These are phyloP conservation scores for Colletotrichum tropicicola DNA, from an alignment of 2,329 filamentous ascomycete genomes.

Conservation along the genomic window DNA sequence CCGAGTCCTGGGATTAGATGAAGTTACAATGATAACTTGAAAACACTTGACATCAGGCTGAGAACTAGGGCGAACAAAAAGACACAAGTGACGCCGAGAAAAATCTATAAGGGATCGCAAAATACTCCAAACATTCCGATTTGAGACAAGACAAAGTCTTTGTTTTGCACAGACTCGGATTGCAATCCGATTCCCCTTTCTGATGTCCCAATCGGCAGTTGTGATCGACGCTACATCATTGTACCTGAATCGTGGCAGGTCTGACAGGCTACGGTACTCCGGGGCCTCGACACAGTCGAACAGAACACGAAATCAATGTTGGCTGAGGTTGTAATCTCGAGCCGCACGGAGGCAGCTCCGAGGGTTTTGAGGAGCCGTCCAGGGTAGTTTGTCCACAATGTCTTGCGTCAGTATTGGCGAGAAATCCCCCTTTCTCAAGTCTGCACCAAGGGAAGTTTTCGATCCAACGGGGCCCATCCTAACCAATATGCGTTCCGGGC, in stretches of 20 bases:
- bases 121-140: background rate
- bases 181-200: background rate
- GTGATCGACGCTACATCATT: background rate
- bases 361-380: background rate
- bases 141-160: background rate
- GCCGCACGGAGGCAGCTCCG: background rate
- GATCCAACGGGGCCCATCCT: too few relatives aligned
- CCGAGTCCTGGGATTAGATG: background rate
- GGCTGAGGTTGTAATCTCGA: conserved; percentile 8
- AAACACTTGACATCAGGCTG: background rate
- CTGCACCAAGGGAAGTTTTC: too few relatives aligned
- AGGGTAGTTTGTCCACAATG: background rate
- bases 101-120: background rate
- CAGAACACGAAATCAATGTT: background rate
- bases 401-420: background rate
- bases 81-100: background rate
- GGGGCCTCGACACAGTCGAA: background rate
- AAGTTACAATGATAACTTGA: background rate
- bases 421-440: background rate
- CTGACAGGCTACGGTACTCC: too few relatives aligned
- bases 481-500: too few relatives aligned
- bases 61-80: background rate
- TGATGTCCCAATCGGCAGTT: background rate
- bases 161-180: background rate
- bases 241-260: conserved; percentile 6